Evolutionary conservation across 176 grass and related monocot species (phyloP).

Genomic region (Oryza meridionalis): DNA sequence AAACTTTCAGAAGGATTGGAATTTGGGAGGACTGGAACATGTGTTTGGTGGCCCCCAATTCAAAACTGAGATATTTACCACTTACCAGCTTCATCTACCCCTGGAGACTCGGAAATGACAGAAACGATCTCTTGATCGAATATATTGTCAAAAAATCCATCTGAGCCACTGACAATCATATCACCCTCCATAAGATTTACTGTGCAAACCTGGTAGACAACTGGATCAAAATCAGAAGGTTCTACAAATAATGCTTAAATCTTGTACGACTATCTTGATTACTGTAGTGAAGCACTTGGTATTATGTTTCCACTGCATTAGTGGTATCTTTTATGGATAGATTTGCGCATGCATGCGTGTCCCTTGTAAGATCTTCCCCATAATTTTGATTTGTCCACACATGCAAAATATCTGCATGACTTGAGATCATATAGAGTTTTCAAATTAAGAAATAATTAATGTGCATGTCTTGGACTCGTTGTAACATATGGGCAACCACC

Average conservation of each 20-base stretch:
- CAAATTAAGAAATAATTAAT: neutral
- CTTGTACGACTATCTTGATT: neutral
- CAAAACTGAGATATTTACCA: neutral
- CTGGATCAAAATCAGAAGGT: conserved; percentile 39
- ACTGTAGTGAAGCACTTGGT: neutral
- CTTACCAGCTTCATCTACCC: conserved; percentile 75
- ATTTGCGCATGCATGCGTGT: neutral
- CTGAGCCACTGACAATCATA: conserved; percentile 81
- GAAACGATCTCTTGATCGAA: conserved; percentile 89
- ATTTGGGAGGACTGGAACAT: neutral
- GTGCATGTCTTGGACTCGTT: neutral
- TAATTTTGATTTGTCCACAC: neutral
- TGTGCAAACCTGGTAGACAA: conserved; percentile 62
- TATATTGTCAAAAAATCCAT: conserved; percentile 93
- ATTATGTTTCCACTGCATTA: neutral
- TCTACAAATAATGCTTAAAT: conserved; percentile 23
- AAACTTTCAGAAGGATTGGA: conserved; percentile 12
- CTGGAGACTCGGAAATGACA: conserved; percentile 57
- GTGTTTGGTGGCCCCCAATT: neutral
- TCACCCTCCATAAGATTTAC: conserved; percentile 87
- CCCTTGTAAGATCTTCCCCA: neutral
- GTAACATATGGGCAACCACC: neutral
- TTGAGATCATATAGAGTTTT: neutral
- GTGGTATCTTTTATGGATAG: neutral
- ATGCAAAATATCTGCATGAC: neutral